Evolutionary conservation across 495 filamentous ascomycete genomes (phyloP), one percentile per base, ranked within the genome.

Genomic region (Hypoxylon lienhwacheense): DNA sequence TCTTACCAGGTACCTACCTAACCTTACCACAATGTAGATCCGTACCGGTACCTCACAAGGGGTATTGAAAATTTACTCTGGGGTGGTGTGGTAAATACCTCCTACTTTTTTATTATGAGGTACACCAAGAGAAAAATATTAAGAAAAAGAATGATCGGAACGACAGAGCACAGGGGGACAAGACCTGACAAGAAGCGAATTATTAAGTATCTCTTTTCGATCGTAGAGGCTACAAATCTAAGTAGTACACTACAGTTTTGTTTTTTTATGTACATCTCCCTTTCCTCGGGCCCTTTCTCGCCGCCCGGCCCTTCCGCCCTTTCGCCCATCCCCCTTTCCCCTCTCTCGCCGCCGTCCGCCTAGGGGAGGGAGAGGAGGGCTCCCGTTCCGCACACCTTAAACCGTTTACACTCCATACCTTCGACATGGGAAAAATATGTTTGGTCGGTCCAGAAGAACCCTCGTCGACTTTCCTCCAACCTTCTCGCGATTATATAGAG

Each of bases 191-290:
- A 54, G 26, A 43, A 55, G 53, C 43, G 45, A 55, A 56, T 49
- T 43, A 56, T 56, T 50, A 56, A 50, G 53, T 45, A 25, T 45
- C 34, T 36, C 24, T 25, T n/a, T n/a, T 55, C 16, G 17, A 17
- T 29, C 44, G 29, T 43, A 43, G 44, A 48, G 31, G 37, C 53
- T 55, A 55, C 53, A 48, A 14, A 42, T 39, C 22, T 48, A 48
- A 44, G 44, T 43, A 29, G 43, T 48, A 41, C 35, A 21, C 26
- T 48, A 36, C 35, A 40, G 15, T 34, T 46, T 3, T 4, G 12
- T 7, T 37, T 37, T 6, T 8, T 7, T 29, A 42, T 31, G 17
- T 34, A 51, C 47, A 11, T 41, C 14, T 22, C 21, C 26, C 28
- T 37, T 55, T 42, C 36, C 26, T 10, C 26, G 19, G 17, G 6